phyloP scores from a whole-genome alignment of 2,329 filamentous ascomycete species.

The Zymoseptoria brevis region DNA sequence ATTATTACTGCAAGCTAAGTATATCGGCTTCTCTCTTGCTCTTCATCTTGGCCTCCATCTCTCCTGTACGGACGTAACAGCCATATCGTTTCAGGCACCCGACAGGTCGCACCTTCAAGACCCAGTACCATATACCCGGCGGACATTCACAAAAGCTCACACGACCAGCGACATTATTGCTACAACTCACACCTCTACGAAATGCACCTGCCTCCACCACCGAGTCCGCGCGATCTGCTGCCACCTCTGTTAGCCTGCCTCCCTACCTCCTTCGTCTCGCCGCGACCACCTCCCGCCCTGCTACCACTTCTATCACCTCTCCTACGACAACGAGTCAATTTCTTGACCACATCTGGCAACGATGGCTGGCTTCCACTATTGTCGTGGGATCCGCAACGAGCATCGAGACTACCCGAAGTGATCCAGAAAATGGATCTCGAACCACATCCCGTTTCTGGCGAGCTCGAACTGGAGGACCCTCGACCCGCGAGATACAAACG shows the following conservation, averaged over 20 bases:
- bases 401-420: conserved; percentile 52
- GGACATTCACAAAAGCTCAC: neutral
- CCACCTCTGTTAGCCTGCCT: conserved; percentile 58
- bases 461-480: conserved; percentile 67
- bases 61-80: neutral
- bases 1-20: neutral
- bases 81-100: neutral
- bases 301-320: conserved; percentile 56
- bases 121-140: neutral
- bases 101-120: neutral
- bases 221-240: conserved; percentile 49
- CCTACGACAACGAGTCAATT: conserved; percentile 53
- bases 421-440: conserved; percentile 59
- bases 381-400: conserved; percentile 56
- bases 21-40: neutral
- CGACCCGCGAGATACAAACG: conserved; percentile 56
- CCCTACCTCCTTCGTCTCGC: conserved; percentile 52
- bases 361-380: conserved; percentile 61
- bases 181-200: neutral
- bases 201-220: conserved; percentile 48
- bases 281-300: conserved; percentile 52
- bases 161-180: neutral
- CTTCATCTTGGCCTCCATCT: neutral
- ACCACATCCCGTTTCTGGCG: conserved; percentile 73
- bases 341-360: conserved; percentile 47